These are phyloP conservation scores for Colletotrichum sp. DNA, from an alignment of 2,329 filamentous ascomycete genomes.

Conservation along the genomic window DNA sequence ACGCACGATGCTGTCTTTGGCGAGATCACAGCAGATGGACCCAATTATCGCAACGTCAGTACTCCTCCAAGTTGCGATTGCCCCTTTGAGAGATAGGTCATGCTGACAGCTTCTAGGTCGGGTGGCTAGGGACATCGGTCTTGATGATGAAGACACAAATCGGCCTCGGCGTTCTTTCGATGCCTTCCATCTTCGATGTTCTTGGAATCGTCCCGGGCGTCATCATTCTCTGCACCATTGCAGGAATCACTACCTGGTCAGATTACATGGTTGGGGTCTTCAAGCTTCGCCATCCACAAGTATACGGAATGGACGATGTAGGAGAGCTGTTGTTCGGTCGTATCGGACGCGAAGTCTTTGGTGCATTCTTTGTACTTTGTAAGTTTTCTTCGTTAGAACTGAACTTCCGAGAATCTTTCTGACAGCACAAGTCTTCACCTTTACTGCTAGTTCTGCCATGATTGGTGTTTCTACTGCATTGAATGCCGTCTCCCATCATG, in stretches of 20 bases:
- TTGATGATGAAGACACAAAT: slow-evolving; percentile 52
- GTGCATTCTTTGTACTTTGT: slow-evolving; percentile 38
- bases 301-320: slow-evolving; percentile 58
- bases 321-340: slow-evolving; percentile 52
- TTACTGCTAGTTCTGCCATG: slow-evolving; percentile 42
- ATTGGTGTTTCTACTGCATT: slow-evolving; percentile 42
- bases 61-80: slow-evolving; percentile 32
- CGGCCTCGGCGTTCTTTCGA: slow-evolving; percentile 50
- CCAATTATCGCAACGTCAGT: slow-evolving; percentile 5
- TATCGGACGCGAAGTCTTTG: slow-evolving; percentile 47
- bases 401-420: neutral
- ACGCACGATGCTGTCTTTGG: slow-evolving; percentile 37
- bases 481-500: slow-evolving; percentile 44
- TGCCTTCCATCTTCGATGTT: slow-evolving; percentile 47
- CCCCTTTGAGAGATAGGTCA: neutral
- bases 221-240: slow-evolving; percentile 43
- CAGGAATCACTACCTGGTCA: slow-evolving; percentile 51
- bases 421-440: slow-evolving; percentile 24
- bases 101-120: slow-evolving; percentile 32
- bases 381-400: neutral
- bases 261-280: slow-evolving; percentile 52
- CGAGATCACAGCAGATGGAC: slow-evolving; percentile 27
- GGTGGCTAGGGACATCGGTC: slow-evolving; percentile 45
- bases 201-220: slow-evolving; percentile 53
- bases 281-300: slow-evolving; percentile 52